Conservation (phyloP, 192 early-diverging fungal genomes). For the Backusella australiensis region DNA sequence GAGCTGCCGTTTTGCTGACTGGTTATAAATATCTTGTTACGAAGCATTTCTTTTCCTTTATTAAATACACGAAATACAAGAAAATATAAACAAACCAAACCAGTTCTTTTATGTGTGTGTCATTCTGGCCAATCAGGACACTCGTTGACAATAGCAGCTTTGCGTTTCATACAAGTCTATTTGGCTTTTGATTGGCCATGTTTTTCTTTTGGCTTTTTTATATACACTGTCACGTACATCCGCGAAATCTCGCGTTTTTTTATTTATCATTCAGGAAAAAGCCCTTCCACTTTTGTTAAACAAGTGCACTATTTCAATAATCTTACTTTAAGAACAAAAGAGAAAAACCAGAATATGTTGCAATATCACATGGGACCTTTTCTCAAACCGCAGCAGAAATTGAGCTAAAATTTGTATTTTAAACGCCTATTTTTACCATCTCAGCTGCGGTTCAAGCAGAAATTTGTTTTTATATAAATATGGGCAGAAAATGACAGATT, state of each 20-base stretch:
- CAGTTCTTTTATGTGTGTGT: background rate
- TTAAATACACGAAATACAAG: background rate
- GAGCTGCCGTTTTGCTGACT: constrained; percentile 50
- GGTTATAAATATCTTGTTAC: constrained; percentile 60
- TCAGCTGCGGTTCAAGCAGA: background rate
- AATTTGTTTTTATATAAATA: no score
- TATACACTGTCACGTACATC: no score
- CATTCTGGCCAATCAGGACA: background rate
- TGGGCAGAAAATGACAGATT: background rate
- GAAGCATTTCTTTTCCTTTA: constrained; percentile 13
- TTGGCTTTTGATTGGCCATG: background rate
- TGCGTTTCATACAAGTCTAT: background rate
- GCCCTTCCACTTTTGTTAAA: background rate
- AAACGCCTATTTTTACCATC: background rate
- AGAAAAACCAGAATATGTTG: background rate
- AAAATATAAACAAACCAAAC: background rate
- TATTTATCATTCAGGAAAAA: background rate
- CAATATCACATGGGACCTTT: background rate
- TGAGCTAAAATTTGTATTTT: background rate
- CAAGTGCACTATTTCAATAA: background rate
- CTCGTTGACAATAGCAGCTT: background rate
- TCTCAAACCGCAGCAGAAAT: background rate
- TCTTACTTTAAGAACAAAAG: background rate
- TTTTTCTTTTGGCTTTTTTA: background rate
- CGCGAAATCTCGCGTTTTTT: background rate